These are phyloP conservation scores for Dioscorea alata DNA, from an alignment of 106 monocot genomes.

Conservation along the genomic window DNA sequence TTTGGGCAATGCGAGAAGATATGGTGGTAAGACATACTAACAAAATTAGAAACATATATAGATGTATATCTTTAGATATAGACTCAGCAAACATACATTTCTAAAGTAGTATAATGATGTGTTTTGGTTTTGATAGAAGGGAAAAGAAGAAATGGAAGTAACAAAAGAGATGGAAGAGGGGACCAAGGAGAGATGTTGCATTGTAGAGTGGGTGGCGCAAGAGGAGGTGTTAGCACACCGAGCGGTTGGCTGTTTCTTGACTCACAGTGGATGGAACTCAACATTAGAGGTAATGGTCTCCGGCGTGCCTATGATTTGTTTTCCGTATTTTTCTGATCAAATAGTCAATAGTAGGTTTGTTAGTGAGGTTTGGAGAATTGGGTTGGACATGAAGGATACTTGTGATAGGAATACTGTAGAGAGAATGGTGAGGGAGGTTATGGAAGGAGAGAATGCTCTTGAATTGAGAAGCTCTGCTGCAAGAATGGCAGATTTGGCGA, in stretches of 20 bases:
- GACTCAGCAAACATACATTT: too few relatives aligned
- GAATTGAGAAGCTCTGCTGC: too few relatives aligned
- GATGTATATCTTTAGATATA: too few relatives aligned
- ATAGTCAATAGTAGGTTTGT: constrained; percentile 38
- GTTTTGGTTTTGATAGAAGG: too few relatives aligned
- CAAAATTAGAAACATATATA: too few relatives aligned
- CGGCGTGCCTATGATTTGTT: constrained; percentile 67
- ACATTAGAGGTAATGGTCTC: constrained; percentile 25
- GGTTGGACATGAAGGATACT: constrained; percentile 53
- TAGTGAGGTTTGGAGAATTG: constrained; percentile 35
- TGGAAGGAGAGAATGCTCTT: constrained; percentile 11
- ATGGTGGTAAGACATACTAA: constrained; percentile 5
- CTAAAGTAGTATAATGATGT: too few relatives aligned
- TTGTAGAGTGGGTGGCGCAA: constrained; percentile 34
- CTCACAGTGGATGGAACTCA: constrained; percentile 40
- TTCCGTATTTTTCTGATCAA: constrained; percentile 50
- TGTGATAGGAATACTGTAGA: constrained; percentile 21
- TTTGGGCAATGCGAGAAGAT: constrained; percentile 48
- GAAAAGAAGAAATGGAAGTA: too few relatives aligned
- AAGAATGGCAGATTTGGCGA: too few relatives aligned
- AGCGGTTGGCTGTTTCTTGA: constrained; percentile 34
- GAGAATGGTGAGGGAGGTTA: constrained; percentile 39
- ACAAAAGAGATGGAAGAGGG: too few relatives aligned
- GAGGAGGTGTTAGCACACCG: constrained; percentile 37
- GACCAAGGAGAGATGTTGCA: too few relatives aligned